These are phyloP conservation scores for Collariella sp. DNA, from an alignment of 495 filamentous ascomycete species.

Conservation along the genomic window DNA sequence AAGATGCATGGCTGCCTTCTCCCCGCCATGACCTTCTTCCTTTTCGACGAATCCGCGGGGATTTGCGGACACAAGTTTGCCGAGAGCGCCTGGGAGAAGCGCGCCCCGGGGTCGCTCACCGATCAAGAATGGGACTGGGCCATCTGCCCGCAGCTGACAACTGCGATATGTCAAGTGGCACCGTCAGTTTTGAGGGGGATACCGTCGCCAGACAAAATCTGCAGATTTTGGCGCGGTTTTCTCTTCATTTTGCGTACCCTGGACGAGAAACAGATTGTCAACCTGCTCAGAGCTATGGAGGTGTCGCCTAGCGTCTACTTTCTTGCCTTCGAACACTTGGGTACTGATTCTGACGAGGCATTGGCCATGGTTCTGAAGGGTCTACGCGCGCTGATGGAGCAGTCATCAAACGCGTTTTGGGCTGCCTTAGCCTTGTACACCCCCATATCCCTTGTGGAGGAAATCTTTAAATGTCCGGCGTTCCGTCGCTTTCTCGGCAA, in stretches of 20 bases:
- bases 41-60: conserved; percentile 52
- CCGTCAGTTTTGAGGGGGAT: conserved; percentile 8
- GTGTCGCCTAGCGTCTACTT: conserved; percentile 60
- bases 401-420: conserved; percentile 74
- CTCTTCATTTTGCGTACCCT: conserved; percentile 59
- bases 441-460: conserved; percentile 62
- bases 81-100: conserved; percentile 53
- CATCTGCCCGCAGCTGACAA: conserved; percentile 54
- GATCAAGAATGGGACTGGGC: conserved; percentile 74
- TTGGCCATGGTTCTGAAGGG: conserved; percentile 56
- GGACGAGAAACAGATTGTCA: conserved; percentile 65
- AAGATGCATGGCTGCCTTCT: conserved; percentile 59
- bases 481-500: conserved; percentile 52
- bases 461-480: conserved; percentile 63
- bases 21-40: conserved; percentile 70
- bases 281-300: conserved; percentile 69
- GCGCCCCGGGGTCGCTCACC: conserved; percentile 45
- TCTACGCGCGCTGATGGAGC: conserved; percentile 58
- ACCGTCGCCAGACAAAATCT: conserved; percentile 30
- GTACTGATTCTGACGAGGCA: conserved; percentile 46
- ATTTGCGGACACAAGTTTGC: conserved; percentile 58
- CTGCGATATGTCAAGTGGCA: conserved; percentile 28
- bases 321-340: conserved; percentile 66
- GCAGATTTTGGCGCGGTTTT: conserved; percentile 68
- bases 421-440: conserved; percentile 71